These are phyloP conservation scores for Cytospora paraplurivora DNA, from an alignment of 2,329 filamentous ascomycete genomes.

Conservation along the genomic window DNA sequence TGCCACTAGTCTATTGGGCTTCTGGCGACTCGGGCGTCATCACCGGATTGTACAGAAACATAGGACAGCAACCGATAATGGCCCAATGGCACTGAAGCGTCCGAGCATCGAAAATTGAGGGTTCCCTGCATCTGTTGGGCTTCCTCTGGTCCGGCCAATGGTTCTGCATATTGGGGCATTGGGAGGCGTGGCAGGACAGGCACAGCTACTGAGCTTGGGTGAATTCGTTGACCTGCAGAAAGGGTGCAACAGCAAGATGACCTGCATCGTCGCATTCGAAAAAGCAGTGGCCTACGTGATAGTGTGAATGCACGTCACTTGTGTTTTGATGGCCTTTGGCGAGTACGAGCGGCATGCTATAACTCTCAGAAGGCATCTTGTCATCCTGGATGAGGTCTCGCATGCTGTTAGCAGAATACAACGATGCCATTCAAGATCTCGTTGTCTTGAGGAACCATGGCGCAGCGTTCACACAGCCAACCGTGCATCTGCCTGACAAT, in stretches of 20 bases:
- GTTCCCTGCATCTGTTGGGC: neutral
- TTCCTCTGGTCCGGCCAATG: neutral
- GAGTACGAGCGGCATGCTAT: conserved; percentile 2
- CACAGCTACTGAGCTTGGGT: neutral
- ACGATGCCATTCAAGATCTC: conserved; percentile 1
- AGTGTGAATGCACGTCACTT: neutral
- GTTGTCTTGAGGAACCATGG: conserved; percentile 7
- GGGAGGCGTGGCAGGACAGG: neutral
- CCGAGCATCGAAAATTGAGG: neutral
- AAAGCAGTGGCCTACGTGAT: neutral
- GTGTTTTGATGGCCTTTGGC: neutral
- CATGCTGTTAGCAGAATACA: conserved; percentile 3
- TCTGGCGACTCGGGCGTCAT: conserved; percentile 11
- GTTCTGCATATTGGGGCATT: neutral
- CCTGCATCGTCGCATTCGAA: neutral
- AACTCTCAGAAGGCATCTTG: neutral
- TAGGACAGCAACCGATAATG: conserved; percentile 17
- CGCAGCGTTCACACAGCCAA: conserved; percentile 7
- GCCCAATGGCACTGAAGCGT: neutral
- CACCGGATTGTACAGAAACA: conserved; percentile 15
- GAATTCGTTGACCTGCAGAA: neutral
- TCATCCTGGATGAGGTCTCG: conserved; percentile 6
- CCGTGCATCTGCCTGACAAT: conserved; percentile 10
- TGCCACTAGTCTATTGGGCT: conserved; percentile 20
- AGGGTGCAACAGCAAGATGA: neutral